These are phyloP conservation scores for Verticillium zaregamsianum DNA, from an alignment of 2,329 filamentous ascomycete species.

Conservation along the genomic window DNA sequence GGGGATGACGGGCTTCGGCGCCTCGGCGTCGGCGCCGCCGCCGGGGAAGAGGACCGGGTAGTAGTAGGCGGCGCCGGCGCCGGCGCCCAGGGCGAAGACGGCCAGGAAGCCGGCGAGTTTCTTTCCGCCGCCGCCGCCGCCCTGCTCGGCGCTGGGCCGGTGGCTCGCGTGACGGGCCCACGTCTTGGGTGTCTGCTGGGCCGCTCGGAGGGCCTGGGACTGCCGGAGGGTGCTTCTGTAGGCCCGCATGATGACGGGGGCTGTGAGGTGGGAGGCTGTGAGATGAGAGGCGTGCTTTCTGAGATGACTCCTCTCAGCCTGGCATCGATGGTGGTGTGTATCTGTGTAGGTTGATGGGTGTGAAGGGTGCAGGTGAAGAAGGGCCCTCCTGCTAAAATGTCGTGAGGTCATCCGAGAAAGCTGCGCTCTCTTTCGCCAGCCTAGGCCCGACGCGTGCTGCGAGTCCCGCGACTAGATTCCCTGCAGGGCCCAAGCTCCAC, in stretches of 20 bases:
- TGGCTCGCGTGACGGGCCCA: neutral
- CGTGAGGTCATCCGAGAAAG: slow-evolving; percentile 15
- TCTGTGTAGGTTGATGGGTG: neutral
- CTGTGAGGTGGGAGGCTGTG: neutral
- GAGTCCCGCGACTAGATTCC: neutral
- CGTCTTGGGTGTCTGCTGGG: neutral
- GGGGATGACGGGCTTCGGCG: slow-evolving; percentile 5
- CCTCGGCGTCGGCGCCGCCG: slow-evolving; percentile 22
- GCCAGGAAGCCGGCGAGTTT: slow-evolving; percentile 24
- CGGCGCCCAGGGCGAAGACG: slow-evolving; percentile 23
- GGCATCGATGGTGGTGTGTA: neutral
- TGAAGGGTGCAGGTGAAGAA: neutral
- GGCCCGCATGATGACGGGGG: neutral
- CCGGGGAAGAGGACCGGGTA: slow-evolving; percentile 27
- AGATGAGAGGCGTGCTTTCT: neutral
- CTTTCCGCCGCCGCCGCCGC: slow-evolving; percentile 20
- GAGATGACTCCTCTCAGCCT: neutral
- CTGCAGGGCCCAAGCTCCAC: neutral
- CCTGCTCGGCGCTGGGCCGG: slow-evolving; percentile 7
- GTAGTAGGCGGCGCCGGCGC: slow-evolving; percentile 30
- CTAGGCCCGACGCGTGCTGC: neutral
- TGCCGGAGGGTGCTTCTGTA: slow-evolving; percentile 1
- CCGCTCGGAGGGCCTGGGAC: slow-evolving; percentile 10
- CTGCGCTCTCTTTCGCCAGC: slow-evolving; percentile 7
- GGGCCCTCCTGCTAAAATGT: slow-evolving; percentile 3